phyloP scores from a whole-genome alignment of 2,329 filamentous ascomycete genomes.

The Fusarium hainanense region DNA sequence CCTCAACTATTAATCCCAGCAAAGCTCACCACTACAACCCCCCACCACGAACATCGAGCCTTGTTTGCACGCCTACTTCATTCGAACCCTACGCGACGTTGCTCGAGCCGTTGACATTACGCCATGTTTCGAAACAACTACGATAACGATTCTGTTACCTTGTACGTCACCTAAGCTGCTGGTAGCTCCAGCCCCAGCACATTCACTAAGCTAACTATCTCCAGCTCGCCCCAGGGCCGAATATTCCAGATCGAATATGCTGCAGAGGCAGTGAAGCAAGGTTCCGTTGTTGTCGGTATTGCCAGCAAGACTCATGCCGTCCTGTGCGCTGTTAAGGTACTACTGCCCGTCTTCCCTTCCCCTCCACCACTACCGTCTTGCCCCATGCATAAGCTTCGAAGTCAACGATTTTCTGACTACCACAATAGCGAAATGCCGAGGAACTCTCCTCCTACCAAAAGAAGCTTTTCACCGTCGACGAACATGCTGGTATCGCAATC shows the following conservation, averaged over 20 bases:
- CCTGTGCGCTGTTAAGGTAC: constrained; percentile 94
- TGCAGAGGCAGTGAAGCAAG: constrained; percentile 98
- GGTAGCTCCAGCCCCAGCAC: constrained; percentile 33
- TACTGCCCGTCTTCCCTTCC: constrained; percentile 53
- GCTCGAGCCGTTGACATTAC: constrained; percentile 36
- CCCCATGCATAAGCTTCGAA: constrained; percentile 9
- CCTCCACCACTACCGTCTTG: constrained; percentile 15
- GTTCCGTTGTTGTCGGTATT: constrained; percentile 95
- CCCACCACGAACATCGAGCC: constrained; percentile 22
- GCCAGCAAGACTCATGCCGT: constrained; percentile 98
- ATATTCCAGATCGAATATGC: constrained; percentile 99
- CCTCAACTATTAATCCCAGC: constrained; percentile 21
- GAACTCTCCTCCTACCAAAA: constrained; percentile 99
- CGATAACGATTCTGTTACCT: constrained; percentile 99
- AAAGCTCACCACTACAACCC: constrained; percentile 29
- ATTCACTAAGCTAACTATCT: constrained; percentile 42
- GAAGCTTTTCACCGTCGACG: constrained; percentile 97
- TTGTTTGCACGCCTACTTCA: constrained; percentile 11
- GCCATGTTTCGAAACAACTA: constrained; percentile 99
- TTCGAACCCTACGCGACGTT: constrained; percentile 32
- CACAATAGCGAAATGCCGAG: constrained; percentile 89
- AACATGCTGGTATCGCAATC: constrained; percentile 94
- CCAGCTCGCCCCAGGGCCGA: constrained; percentile 92
- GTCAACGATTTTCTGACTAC: constrained; percentile 15
- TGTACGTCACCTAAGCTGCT: constrained; percentile 69